Evolutionary conservation across 2,329 filamentous ascomycete genomes (phyloP).

Genomic region (Conoideocrella luteorostrata): DNA sequence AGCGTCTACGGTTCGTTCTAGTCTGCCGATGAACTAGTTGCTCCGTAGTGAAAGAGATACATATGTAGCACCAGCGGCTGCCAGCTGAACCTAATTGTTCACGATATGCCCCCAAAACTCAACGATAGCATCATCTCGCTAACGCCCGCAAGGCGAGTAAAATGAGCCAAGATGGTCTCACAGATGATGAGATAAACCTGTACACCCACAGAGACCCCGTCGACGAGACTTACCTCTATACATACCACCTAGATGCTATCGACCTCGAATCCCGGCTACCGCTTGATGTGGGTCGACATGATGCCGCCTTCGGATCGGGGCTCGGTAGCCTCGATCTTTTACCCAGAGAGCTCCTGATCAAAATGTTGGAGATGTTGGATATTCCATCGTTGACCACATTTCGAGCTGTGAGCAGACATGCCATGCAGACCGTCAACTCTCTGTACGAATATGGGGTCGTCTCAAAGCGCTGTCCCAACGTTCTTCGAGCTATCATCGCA

Average conservation of each 20-base stretch:
- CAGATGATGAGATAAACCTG: not conserved
- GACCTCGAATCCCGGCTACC: not conserved
- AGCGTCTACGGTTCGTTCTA: too few relatives aligned
- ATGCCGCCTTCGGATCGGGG: not conserved
- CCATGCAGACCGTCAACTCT: slow-evolving; percentile 30
- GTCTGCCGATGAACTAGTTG: too few relatives aligned
- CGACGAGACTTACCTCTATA: not conserved
- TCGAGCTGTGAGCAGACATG: slow-evolving; percentile 28
- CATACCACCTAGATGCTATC: not conserved
- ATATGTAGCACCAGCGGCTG: too few relatives aligned
- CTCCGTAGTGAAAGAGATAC: too few relatives aligned
- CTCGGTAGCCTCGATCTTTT: slow-evolving; percentile 22
- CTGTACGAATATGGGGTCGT: slow-evolving; percentile 28
- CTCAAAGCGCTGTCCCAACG: slow-evolving; percentile 21
- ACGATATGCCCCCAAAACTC: not conserved
- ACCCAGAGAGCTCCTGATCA: slow-evolving; percentile 23
- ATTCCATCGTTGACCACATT: slow-evolving; percentile 28
- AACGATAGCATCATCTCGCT: not conserved
- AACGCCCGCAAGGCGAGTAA: not conserved
- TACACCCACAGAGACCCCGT: not conserved
- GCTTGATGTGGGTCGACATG: not conserved
- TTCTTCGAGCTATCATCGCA: slow-evolving; percentile 26
- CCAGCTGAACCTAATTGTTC: not conserved
- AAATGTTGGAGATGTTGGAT: slow-evolving; percentile 24
- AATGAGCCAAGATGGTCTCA: not conserved